Percentiles rank a stretch among this genome's conserved stretches.
Conservation (phyloP, 2,329 filamentous ascomycete genomes). For the Cryphonectria naterciae region DNA sequence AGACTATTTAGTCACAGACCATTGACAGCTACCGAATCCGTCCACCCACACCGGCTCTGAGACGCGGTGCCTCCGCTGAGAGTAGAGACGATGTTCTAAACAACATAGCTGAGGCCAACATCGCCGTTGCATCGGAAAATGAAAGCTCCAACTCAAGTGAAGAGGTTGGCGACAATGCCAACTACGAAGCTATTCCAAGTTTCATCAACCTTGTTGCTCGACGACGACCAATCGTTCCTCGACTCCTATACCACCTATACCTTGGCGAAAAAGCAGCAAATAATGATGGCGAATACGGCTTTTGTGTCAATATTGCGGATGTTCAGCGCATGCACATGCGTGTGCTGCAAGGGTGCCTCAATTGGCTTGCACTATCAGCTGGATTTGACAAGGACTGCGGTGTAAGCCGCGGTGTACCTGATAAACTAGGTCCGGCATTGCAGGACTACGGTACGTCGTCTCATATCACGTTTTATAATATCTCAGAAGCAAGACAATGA, state of each 20-base stretch:
- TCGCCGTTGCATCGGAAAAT: too few relatives aligned
- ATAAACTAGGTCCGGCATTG: background rate
- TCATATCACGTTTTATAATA: too few relatives aligned
- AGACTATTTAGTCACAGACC: background rate
- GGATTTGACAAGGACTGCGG: background rate
- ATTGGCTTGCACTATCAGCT: constrained; percentile 1
- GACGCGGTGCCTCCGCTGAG: background rate
- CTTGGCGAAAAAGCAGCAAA: background rate
- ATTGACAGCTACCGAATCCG: background rate
- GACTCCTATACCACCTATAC: background rate
- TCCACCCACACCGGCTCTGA: background rate
- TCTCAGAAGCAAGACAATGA: too few relatives aligned
- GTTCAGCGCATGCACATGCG: constrained; percentile 10
- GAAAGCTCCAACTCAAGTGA: too few relatives aligned
- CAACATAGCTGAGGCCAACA: too few relatives aligned
- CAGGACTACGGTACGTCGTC: constrained; percentile 1
- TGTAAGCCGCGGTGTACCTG: background rate
- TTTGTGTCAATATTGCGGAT: background rate
- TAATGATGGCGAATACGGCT: background rate
- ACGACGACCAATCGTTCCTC: background rate
- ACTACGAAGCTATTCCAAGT: background rate
- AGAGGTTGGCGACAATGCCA: too few relatives aligned
- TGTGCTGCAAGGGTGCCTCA: constrained; percentile 3
- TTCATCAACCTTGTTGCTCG: background rate
- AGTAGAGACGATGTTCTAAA: background rate